Percentiles rank a stretch among this genome's conserved stretches.
These are phyloP conservation scores for Raphanus hybrid DNA, from an alignment of 441 rosid genomes.

Conservation along the genomic window DNA sequence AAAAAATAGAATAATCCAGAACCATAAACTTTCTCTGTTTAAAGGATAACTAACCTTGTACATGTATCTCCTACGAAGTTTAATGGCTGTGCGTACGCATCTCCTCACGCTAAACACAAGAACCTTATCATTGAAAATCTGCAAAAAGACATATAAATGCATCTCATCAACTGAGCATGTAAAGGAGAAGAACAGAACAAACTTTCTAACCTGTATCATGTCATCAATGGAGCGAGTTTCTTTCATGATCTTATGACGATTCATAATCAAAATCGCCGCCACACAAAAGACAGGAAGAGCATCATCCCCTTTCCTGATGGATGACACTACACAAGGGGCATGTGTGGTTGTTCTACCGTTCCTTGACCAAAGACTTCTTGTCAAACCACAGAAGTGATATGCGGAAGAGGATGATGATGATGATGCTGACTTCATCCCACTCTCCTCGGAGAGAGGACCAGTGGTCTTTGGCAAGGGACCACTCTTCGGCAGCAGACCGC, in stretches of 20 bases:
- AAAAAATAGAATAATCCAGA: slow-evolving; percentile 30
- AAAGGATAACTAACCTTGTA: slow-evolving; percentile 64
- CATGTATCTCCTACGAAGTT: slow-evolving; percentile 83
- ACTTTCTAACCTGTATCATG: slow-evolving; percentile 77
- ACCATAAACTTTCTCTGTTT: background rate
- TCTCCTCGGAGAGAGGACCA: slow-evolving; percentile 46
- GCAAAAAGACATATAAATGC: slow-evolving; percentile 38
- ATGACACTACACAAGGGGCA: slow-evolving; percentile 55
- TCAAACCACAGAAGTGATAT: slow-evolving; percentile 78
- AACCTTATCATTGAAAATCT: slow-evolving; percentile 89
- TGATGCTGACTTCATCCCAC: slow-evolving; percentile 47
- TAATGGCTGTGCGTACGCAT: slow-evolving; percentile 75
- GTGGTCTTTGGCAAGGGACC: slow-evolving; percentile 45
- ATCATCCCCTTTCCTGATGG: slow-evolving; percentile 67
- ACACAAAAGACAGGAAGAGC: slow-evolving; percentile 91
- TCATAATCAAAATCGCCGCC: slow-evolving; percentile 79
- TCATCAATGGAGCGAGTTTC: slow-evolving; percentile 88
- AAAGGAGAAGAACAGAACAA: background rate
- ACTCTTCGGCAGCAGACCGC: slow-evolving; percentile 44
- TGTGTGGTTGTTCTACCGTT: slow-evolving; percentile 52
- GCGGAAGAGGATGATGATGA: slow-evolving; percentile 38
- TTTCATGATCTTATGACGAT: slow-evolving; percentile 83
- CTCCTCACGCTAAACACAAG: slow-evolving; percentile 75
- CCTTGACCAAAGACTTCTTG: slow-evolving; percentile 72
- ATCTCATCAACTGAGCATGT: slow-evolving; percentile 14